Percentiles rank a stretch among this genome's conserved stretches.
These are phyloP conservation scores for Stylonectria norvegica DNA, from an alignment of 2,329 filamentous ascomycete species.

Conservation along the genomic window DNA sequence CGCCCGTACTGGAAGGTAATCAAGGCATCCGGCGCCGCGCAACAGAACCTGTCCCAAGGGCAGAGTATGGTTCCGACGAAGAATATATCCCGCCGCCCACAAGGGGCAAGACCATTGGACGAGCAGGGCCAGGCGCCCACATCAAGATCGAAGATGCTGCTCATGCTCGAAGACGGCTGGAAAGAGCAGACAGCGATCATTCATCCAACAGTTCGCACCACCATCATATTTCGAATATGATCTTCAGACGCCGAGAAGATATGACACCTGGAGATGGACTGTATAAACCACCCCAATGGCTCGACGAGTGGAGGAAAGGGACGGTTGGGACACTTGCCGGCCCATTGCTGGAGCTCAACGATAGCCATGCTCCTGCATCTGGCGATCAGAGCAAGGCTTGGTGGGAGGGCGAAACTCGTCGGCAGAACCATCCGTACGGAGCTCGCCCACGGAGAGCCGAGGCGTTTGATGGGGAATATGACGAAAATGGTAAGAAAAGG, in stretches of 20 bases:
- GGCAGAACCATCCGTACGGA: slow-evolving; percentile 44
- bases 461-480: slow-evolving; percentile 64
- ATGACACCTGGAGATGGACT: slow-evolving; percentile 49
- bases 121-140: slow-evolving; percentile 5
- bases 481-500: slow-evolving; percentile 53
- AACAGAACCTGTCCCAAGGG: slow-evolving; percentile 29
- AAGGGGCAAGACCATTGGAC: slow-evolving; percentile 19
- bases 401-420: slow-evolving; percentile 66
- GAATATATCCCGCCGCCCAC: slow-evolving; percentile 23
- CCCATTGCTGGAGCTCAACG: slow-evolving; percentile 57
- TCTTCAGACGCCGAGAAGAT: slow-evolving; percentile 40
- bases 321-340: slow-evolving; percentile 59
- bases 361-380: slow-evolving; percentile 31
- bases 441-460: slow-evolving; percentile 54
- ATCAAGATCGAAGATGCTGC: slow-evolving; percentile 15
- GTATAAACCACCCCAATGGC: slow-evolving; percentile 57
- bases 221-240: slow-evolving; percentile 40
- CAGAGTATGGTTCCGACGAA: slow-evolving; percentile 27
- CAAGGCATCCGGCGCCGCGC: slow-evolving; percentile 28
- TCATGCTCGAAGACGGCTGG: slow-evolving; percentile 18
- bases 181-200: slow-evolving; percentile 31
- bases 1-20: slow-evolving; percentile 17
- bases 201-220: slow-evolving; percentile 30
- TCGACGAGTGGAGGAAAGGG: slow-evolving; percentile 72
- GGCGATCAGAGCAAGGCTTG: slow-evolving; percentile 59